phyloP scores from a whole-genome alignment of 495 filamentous ascomycete genomes.

The Penicillium bovifimosum region DNA sequence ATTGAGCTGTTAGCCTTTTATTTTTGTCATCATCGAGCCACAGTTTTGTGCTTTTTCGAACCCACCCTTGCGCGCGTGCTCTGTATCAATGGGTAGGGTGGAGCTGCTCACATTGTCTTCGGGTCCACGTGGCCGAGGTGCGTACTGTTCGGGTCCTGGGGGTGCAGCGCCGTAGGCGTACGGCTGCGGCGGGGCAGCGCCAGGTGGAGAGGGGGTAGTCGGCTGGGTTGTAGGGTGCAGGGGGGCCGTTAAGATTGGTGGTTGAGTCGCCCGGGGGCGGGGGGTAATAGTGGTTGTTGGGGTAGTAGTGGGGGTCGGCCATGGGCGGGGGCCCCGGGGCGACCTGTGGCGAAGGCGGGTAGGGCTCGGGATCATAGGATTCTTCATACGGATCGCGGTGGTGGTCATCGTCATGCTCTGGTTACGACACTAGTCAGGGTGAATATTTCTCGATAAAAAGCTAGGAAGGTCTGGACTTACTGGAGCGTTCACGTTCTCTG shows the following conservation, averaged over 20 bases:
- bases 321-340: conserved; percentile 12
- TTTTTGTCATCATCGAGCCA: background rate
- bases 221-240: conserved; percentile 33
- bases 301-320: conserved; percentile 35
- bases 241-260: conserved; percentile 23
- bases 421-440: background rate
- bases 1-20: conserved; percentile 3
- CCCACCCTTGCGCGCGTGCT: conserved; percentile 41
- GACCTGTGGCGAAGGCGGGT: conserved; percentile 29
- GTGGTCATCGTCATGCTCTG: conserved; percentile 36
- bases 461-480: conserved; percentile 8
- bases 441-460: conserved; percentile 3
- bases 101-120: conserved; percentile 55
- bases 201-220: conserved; percentile 46
- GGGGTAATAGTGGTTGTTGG: conserved; percentile 36
- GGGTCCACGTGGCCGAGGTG: conserved; percentile 38
- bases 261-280: conserved; percentile 39
- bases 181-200: conserved; percentile 38
- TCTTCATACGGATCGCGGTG: conserved; percentile 38
- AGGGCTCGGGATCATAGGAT: conserved; percentile 40
- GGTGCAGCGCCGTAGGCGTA: conserved; percentile 39
- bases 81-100: conserved; percentile 33
- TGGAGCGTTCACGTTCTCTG: conserved; percentile 22
- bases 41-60: conserved; percentile 27
- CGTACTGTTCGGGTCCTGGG: conserved; percentile 36